Conservation (phyloP, 768 basidiomycete genomes). For the button mushroom (Agaricus bisporus) region DNA sequence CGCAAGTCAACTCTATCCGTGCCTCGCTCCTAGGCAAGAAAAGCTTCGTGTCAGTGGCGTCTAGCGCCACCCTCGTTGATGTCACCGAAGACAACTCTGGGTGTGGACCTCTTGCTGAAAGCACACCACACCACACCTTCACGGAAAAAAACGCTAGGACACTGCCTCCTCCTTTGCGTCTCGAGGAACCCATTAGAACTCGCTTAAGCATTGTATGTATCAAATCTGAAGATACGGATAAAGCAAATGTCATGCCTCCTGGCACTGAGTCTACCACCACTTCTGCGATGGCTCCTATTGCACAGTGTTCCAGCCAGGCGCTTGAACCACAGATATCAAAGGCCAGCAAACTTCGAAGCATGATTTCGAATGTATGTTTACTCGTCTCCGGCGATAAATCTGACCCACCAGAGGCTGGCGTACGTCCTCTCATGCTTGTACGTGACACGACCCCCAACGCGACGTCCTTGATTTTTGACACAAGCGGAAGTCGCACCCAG, state of each 20-base stretch:
- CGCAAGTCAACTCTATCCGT: constrained; percentile 44
- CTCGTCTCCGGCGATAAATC: constrained; percentile 24
- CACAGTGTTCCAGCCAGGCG: constrained; percentile 43
- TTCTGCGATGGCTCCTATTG: constrained; percentile 31
- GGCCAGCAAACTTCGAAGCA: constrained; percentile 40
- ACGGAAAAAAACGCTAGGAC: constrained; percentile 26
- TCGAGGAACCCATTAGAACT: constrained; percentile 19
- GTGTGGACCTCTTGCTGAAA: constrained; percentile 50
- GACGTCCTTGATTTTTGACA: constrained; percentile 41
- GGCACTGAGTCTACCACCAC: constrained; percentile 19
- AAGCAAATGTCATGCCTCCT: constrained; percentile 16
- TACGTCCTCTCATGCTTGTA: constrained; percentile 59
- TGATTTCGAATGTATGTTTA: constrained; percentile 24
- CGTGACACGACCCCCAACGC: constrained; percentile 43
- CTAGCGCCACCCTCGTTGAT: constrained; percentile 59
- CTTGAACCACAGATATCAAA: constrained; percentile 51
- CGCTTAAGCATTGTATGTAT: constrained; percentile 64
- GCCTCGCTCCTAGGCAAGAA: constrained; percentile 38
- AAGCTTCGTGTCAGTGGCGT: constrained; percentile 49
- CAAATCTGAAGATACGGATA: constrained; percentile 44
- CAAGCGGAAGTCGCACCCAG: constrained; percentile 39
- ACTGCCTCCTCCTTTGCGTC: constrained; percentile 30
- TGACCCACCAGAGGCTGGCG: constrained; percentile 37
- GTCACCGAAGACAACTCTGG: constrained; percentile 37
- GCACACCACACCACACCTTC: constrained; percentile 53